A percentile compares a stretch with the other conserved stretches of the same genome.
Conservation (phyloP, 495 filamentous ascomycete species). For the Podospora fimiseda region DNA sequence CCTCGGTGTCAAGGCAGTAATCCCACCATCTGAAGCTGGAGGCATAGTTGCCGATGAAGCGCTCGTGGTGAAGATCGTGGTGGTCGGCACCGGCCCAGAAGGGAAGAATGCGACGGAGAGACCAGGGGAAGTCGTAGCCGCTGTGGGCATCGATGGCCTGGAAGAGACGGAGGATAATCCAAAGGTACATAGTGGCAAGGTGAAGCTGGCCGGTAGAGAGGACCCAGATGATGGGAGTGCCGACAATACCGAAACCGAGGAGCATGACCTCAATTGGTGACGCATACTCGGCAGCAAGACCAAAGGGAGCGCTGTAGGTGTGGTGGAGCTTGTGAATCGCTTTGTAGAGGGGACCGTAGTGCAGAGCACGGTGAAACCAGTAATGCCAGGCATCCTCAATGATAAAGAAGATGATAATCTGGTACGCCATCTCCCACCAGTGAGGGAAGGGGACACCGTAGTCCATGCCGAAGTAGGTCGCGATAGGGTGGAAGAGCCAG, state of each 20-base stretch:
- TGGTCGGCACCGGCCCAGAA: conserved; percentile 98
- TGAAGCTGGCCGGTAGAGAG: conserved; percentile 79
- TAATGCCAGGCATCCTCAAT: conserved; percentile 98
- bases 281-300: conserved; percentile 93
- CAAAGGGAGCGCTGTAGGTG: conserved; percentile 95
- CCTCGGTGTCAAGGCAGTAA: conserved; percentile 86
- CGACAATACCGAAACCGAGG: conserved; percentile 87
- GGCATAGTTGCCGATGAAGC: conserved; percentile 95
- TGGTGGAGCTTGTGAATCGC: conserved; percentile 97
- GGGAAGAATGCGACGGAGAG: conserved; percentile 86
- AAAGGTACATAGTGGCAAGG: conserved; percentile 94
- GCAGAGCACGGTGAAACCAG: conserved; percentile 88
- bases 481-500: conserved; percentile 99
- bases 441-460: conserved; percentile 87
- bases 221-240: conserved; percentile 78
- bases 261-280: conserved; percentile 97
- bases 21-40: conserved; percentile 99
- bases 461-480: conserved; percentile 81
- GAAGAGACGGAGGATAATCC: conserved; percentile 89
- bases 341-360: conserved; percentile 94
- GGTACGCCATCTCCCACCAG: conserved; percentile 76
- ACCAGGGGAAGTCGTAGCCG: conserved; percentile 98
- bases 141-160: conserved; percentile 97
- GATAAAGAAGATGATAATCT: conserved; percentile 92
- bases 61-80: conserved; percentile 94